These are phyloP conservation scores for Saccharomycopsis guyanensis DNA, from an alignment of 805 yeast species.

Conservation along the genomic window DNA sequence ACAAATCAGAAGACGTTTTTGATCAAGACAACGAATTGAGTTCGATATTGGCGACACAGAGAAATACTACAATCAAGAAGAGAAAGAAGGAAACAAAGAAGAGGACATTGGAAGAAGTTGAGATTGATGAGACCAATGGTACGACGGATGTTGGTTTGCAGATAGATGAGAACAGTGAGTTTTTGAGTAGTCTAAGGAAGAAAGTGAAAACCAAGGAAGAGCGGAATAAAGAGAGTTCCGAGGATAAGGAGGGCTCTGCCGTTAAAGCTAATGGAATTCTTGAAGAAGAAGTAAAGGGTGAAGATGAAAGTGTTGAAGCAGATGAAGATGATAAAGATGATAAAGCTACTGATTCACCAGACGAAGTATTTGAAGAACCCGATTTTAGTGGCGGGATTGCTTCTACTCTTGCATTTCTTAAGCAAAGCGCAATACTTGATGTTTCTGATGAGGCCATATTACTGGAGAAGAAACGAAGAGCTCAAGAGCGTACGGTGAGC, in stretches of 20 bases:
- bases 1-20: background rate
- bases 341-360: background rate
- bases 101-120: conserved; percentile 6
- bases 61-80: background rate
- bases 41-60: conserved; percentile 21
- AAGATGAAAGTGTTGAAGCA: background rate
- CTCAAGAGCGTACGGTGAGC: conserved; percentile 21
- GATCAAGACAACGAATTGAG: background rate
- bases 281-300: background rate
- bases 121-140: conserved; percentile 4
- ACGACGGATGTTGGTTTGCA: conserved; percentile 21
- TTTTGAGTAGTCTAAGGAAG: conserved; percentile 24
- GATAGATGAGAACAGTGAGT: conserved; percentile 28
- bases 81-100: conserved; percentile 3
- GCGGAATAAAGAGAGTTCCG: background rate
- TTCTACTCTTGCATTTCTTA: conserved; percentile 12
- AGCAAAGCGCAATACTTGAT: conserved; percentile 10
- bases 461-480: conserved; percentile 26
- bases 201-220: background rate
- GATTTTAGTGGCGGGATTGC: conserved; percentile 16
- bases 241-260: too few species aligned
- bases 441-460: conserved; percentile 9
- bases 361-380: conserved; percentile 7
- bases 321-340: background rate
- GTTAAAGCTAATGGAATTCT: background rate